phyloP scores from a whole-genome alignment of 192 early-diverging fungal genomes.

The Gigaspora rosea region DNA sequence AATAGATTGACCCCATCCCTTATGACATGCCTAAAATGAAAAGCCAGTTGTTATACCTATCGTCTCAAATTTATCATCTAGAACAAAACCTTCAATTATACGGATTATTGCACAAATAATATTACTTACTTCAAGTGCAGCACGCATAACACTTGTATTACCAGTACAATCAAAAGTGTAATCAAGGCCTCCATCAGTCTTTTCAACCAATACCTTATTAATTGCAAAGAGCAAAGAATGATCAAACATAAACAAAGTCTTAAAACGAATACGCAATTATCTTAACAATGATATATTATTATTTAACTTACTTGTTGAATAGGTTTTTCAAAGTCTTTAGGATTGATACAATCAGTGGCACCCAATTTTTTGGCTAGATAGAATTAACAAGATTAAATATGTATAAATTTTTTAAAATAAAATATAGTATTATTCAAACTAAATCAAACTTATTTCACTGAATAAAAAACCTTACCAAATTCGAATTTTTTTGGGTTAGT shows the following conservation, averaged over 20 bases:
- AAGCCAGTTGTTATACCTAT: background rate
- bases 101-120: slow-evolving; percentile 7
- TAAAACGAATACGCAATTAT: no score
- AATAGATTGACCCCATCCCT: slow-evolving; percentile 89
- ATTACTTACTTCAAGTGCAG: slow-evolving; percentile 78
- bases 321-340: slow-evolving; percentile 75
- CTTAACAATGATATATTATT: background rate
- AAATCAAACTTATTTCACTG: slow-evolving; percentile 36
- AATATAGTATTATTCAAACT: background rate
- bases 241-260: background rate
- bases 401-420: no score
- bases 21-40: slow-evolving; percentile 61
- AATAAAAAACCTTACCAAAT: slow-evolving; percentile 44
- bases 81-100: background rate
- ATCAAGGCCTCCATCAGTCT: slow-evolving; percentile 95
- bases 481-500: slow-evolving; percentile 78
- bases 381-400: background rate
- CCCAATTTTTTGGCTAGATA: slow-evolving; percentile 61
- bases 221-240: background rate
- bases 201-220: slow-evolving; percentile 72
- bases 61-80: background rate
- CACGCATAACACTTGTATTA: slow-evolving; percentile 90
- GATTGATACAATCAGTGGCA: slow-evolving; percentile 89
- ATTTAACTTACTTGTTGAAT: slow-evolving; percentile 59
- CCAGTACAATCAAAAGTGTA: slow-evolving; percentile 97